Evolutionary conservation across 768 basidiomycete genomes (phyloP), one percentile per base, ranked within the genome.

Genomic region (Trametes cingulata): DNA sequence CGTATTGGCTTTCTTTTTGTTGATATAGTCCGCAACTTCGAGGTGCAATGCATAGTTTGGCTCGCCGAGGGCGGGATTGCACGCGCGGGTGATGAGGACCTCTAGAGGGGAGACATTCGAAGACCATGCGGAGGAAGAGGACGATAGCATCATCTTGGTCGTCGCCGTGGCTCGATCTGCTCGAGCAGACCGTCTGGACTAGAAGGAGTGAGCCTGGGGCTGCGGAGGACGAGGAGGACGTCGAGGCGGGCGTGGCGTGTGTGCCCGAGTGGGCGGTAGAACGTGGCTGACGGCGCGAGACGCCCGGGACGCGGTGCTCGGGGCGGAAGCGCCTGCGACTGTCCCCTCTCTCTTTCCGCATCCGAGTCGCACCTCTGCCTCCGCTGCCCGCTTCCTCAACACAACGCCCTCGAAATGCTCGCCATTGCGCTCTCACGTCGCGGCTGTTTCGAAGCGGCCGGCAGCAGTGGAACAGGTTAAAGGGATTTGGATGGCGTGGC

Each of bases 1-100:
- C 93, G 84, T 93, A 77, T 99, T 98, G 0, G 95, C 95, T 75
- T 98, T 98, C 80, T 98, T 98, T 57, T 78, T 77, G 74, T 95
- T 96, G 75, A 98, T 86, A 68, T 89, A 85, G 62, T 98, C 95
- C 14, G 94, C 95, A 33, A 98, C 86, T 74, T 98, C 95, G 65
- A 99, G 82, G 72, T 98, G 93, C 25, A 89, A 77, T 0, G 91
- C 88, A 75, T 94, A 93, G 75, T 97, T 96, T 27, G 95, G 95
- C 71, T 95, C 93, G 64, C 84, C 85, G 6, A 92, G 79, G 6
- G 86, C 83, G 0, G 95, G 89, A 64, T 95, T 93, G 75, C 94
- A 96, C 12, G 93, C 91, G 45, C 91, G 85, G 54, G 89, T 83
- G 63, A 92, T 80, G 61, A 93, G 81, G 27, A 87, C 74, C 66